These are phyloP conservation scores for Pythium dissotocum DNA, from an alignment of 352 stramenopile species.

Conservation along the genomic window DNA sequence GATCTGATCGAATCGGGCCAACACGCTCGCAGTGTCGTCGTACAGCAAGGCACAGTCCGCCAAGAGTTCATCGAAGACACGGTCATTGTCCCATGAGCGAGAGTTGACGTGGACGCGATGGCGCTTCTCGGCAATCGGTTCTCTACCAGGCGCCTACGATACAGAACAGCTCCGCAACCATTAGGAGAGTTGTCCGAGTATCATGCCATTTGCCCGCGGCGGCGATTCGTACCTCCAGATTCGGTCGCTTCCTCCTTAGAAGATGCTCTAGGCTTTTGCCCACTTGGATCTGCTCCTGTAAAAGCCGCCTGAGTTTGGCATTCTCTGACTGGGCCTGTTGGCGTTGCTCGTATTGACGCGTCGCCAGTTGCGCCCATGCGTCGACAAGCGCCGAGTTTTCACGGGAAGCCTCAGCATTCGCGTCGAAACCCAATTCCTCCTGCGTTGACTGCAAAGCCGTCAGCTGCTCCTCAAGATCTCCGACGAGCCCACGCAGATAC, in stretches of 20 bases:
- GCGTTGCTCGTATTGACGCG: slow-evolving; percentile 15
- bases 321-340: slow-evolving; percentile 16
- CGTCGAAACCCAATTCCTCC: not conserved
- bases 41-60: not conserved
- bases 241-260: slow-evolving; percentile 13
- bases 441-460: not conserved
- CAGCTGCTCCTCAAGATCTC: slow-evolving; percentile 6
- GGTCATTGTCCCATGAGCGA: not conserved
- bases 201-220: no score
- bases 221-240: slow-evolving; percentile 10
- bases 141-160: not conserved
- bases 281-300: slow-evolving; percentile 24
- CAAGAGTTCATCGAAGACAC: not conserved
- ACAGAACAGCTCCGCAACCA: not conserved
- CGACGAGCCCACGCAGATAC: slow-evolving; percentile 11
- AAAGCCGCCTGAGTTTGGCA: slow-evolving; percentile 11
- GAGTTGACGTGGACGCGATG: not conserved
- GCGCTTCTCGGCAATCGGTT: not conserved
- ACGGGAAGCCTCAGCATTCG: not conserved
- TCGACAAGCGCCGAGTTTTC: not conserved
- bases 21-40: not conserved
- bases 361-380: slow-evolving; percentile 16
- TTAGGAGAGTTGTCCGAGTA: not conserved
- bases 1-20: not conserved
- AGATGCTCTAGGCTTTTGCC: slow-evolving; percentile 19